These are phyloP conservation scores for Phylloporus sp. DNA, from an alignment of 768 basidiomycete genomes.

Conservation along the genomic window DNA sequence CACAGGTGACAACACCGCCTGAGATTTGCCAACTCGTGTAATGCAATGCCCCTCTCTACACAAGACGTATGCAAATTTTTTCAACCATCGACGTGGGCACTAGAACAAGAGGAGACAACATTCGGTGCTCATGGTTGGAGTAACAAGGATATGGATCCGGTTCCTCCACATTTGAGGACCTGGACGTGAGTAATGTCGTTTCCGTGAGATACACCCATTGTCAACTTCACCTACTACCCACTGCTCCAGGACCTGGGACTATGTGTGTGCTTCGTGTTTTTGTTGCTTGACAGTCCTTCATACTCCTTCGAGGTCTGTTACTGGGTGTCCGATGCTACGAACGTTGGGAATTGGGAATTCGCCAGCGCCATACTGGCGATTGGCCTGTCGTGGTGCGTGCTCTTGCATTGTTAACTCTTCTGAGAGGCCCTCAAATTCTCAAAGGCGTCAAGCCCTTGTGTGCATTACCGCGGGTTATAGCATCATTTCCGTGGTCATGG, in stretches of 20 bases:
- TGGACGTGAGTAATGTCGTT: conserved; percentile 41
- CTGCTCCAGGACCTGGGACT: conserved; percentile 46
- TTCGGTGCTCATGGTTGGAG: conserved; percentile 62
- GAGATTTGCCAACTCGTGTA: not conserved
- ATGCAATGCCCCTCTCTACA: conserved; percentile 12
- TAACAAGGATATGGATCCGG: conserved; percentile 77
- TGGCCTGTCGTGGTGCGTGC: conserved; percentile 59
- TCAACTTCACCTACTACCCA: not conserved
- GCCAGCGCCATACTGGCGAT: conserved; percentile 71
- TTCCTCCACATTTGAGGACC: conserved; percentile 52
- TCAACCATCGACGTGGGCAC: conserved; percentile 19
- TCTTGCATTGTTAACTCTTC: not conserved
- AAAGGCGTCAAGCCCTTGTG: conserved; percentile 59
- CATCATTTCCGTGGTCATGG: conserved; percentile 68
- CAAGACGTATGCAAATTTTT: conserved; percentile 5
- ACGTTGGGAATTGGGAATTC: conserved; percentile 44
- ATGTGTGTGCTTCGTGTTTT: conserved; percentile 51
- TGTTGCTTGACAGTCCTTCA: conserved; percentile 19
- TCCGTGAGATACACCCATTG: too few species aligned
- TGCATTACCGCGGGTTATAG: conserved; percentile 70
- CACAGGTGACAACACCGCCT: too few species aligned
- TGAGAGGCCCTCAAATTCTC: not conserved
- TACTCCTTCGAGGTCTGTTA: conserved; percentile 22
- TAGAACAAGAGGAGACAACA: conserved; percentile 32
- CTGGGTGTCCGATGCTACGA: conserved; percentile 27